Conservation (phyloP, 306 rosid species). For the Trifolium dubium region DNA sequence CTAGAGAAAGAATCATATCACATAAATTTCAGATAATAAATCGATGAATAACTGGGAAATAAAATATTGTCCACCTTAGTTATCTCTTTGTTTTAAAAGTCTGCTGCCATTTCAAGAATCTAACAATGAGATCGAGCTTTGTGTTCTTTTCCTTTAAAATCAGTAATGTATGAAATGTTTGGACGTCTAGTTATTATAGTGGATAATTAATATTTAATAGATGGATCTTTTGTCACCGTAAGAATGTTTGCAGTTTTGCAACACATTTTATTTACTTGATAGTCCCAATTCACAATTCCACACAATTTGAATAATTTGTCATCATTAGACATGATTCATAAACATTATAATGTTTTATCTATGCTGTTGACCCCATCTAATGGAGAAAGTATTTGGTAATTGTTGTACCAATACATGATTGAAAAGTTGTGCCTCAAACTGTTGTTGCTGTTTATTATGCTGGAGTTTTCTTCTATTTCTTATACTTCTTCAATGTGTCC, state of each 20-base stretch:
- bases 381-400: constrained; percentile 13
- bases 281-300: neutral
- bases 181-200: constrained; percentile 9
- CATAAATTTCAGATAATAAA: constrained; percentile 24
- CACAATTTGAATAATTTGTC: neutral
- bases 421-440: constrained; percentile 30
- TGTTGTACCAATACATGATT: constrained; percentile 15
- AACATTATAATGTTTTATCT: neutral
- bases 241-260: constrained; percentile 15
- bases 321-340: neutral
- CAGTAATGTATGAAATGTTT: constrained; percentile 23
- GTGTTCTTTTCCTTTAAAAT: constrained; percentile 18
- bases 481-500: constrained; percentile 44
- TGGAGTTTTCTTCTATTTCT: constrained; percentile 37
- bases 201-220: constrained; percentile 4
- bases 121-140: constrained; percentile 17
- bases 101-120: constrained; percentile 32
- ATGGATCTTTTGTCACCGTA: constrained; percentile 20
- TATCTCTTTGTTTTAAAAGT: constrained; percentile 25
- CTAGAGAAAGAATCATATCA: constrained; percentile 18
- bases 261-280: constrained; percentile 14
- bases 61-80: constrained; percentile 22
- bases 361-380: neutral
- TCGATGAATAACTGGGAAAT: constrained; percentile 14
- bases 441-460: constrained; percentile 32